phyloP scores from a whole-genome alignment of 2,329 filamentous ascomycete genomes.

The Rhynchosporium agropyri region DNA sequence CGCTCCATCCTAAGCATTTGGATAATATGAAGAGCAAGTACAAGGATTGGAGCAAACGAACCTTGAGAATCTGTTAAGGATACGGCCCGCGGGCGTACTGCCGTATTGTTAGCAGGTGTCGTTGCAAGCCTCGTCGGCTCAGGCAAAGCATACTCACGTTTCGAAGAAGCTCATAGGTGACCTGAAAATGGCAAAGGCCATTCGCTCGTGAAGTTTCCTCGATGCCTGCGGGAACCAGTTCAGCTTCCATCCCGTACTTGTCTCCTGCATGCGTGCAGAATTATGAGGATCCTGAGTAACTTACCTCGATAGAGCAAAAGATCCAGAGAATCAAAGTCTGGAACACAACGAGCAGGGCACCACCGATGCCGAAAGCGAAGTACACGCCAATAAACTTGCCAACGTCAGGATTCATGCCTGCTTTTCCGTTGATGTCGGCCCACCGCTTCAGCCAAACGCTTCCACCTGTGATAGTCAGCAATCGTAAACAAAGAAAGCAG shows the following conservation, averaged over 20 bases:
- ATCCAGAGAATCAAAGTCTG: conserved; percentile 98
- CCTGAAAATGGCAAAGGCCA: conserved; percentile 96
- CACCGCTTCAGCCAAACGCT: conserved; percentile 94
- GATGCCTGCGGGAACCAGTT: conserved; percentile 64
- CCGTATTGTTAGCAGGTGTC: conserved; percentile 19
- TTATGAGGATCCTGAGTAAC: conserved; percentile 35
- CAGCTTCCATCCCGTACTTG: conserved; percentile 31
- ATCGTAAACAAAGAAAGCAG: conserved; percentile 12
- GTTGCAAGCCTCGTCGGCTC: conserved; percentile 1
- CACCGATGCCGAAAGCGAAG: conserved; percentile 89
- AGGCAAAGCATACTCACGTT: conserved; percentile 50
- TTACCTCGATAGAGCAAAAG: conserved; percentile 96
- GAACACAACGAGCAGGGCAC: conserved; percentile 79
- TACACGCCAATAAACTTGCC: conserved; percentile 95
- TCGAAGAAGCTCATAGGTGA: conserved; percentile 99
- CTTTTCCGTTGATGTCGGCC: conserved; percentile 75
- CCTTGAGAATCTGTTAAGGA: conserved; percentile 95
- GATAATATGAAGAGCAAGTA: not conserved
- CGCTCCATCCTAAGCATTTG: conserved; percentile 8
- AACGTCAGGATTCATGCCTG: conserved; percentile 71
- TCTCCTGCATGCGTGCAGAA: conserved; percentile 28
- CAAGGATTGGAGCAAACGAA: conserved; percentile 46
- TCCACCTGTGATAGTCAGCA: conserved; percentile 55
- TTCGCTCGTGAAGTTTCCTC: conserved; percentile 92
- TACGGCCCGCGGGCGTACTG: conserved; percentile 84